These are phyloP conservation scores for Suhomyces canberraensis DNA, from an alignment of 805 yeast genomes.

Conservation along the genomic window DNA sequence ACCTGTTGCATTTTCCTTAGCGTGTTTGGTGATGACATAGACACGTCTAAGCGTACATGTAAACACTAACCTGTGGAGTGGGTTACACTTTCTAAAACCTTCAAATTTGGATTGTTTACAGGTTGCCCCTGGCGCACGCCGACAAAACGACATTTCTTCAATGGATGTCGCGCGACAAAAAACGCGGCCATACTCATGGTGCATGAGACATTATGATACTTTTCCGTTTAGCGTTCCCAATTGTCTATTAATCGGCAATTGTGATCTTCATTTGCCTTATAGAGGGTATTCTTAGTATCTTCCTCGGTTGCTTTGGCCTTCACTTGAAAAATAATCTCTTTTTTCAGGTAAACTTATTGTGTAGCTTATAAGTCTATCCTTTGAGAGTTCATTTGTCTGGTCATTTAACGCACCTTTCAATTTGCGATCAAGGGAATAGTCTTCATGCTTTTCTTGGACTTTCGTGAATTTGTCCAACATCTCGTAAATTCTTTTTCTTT, in stretches of 20 bases:
- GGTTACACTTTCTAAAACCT: slow-evolving; percentile 8
- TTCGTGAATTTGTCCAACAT: slow-evolving; percentile 39
- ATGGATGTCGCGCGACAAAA: too few species aligned
- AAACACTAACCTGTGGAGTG: slow-evolving; percentile 7
- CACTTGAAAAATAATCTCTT: slow-evolving; percentile 10
- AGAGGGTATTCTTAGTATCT: background rate
- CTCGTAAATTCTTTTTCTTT: slow-evolving; percentile 37
- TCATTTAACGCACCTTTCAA: slow-evolving; percentile 6
- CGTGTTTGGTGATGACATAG: slow-evolving; percentile 7
- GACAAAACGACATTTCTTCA: background rate
- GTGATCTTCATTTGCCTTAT: background rate
- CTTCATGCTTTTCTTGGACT: slow-evolving; percentile 35
- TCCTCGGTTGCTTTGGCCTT: background rate
- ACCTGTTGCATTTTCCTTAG: slow-evolving; percentile 8
- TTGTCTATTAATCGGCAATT: too few species aligned
- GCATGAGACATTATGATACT: too few species aligned
- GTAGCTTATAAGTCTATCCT: slow-evolving; percentile 9
- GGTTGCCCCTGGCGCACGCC: background rate
- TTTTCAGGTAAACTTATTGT: slow-evolving; percentile 8
- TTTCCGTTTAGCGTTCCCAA: too few species aligned
- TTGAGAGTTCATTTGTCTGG: background rate
- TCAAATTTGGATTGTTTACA: slow-evolving; percentile 6
- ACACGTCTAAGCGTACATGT: slow-evolving; percentile 3
- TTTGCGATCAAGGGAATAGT: slow-evolving; percentile 8
- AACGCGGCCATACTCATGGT: too few species aligned